Conservation (phyloP, 2,329 filamentous ascomycete species). For the Cryphonectria nitschkei region DNA sequence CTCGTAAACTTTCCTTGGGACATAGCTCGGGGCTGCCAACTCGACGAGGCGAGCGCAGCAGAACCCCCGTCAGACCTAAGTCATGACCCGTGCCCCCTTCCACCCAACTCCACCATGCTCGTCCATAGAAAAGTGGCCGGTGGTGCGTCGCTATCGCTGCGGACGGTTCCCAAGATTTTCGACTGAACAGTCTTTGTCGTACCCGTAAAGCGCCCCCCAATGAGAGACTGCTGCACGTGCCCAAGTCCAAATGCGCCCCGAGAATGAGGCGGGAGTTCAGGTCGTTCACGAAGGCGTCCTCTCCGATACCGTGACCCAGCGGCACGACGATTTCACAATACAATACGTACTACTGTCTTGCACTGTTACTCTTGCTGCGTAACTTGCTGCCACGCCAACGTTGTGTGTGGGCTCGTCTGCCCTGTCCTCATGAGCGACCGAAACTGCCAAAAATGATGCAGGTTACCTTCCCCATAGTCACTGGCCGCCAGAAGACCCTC, state of each 20-base stretch:
- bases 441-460: conserved; percentile 9
- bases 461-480: conserved; percentile 16
- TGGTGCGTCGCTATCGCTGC: neutral
- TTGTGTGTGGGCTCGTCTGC: neutral
- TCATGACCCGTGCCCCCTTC: neutral
- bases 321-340: neutral
- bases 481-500: conserved; percentile 11
- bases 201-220: neutral
- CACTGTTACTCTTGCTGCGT: neutral
- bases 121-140: neutral
- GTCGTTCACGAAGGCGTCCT: neutral
- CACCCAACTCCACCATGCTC: neutral
- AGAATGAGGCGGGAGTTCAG: neutral
- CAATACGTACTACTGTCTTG: neutral
- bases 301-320: neutral
- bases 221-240: neutral
- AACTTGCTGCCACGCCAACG: neutral
- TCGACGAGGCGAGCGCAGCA: neutral
- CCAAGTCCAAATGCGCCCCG: neutral
- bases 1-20: neutral
- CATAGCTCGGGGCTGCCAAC: neutral
- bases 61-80: neutral
- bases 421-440: neutral
- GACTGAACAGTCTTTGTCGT: neutral
- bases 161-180: neutral